Percentiles rank a stretch among this genome's conserved stretches.
Evolutionary conservation across 164 flowering plant species (phyloP).

Genomic region (Vitis labrusca): DNA sequence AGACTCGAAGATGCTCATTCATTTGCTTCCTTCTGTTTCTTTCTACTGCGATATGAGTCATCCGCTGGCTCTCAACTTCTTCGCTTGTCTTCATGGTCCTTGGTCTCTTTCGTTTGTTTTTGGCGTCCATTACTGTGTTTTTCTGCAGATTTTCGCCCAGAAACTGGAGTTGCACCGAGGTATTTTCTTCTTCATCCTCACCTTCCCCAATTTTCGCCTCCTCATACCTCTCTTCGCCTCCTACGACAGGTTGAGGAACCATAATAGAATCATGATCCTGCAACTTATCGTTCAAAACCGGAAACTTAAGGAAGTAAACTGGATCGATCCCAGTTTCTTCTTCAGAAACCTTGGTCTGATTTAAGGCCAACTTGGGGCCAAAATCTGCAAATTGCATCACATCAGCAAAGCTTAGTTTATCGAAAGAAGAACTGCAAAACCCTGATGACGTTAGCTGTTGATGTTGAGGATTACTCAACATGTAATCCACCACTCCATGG

Average conservation of each 20-base stretch:
- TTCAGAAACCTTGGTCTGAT: conserved; percentile 44
- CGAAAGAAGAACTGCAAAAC: conserved; percentile 43
- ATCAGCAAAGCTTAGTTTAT: conserved; percentile 74
- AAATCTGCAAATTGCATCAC: conserved; percentile 96
- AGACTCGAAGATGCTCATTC: conserved; percentile 91
- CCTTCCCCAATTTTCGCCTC: conserved; percentile 4
- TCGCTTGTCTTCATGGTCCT: conserved; percentile 74
- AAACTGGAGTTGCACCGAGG: conserved; percentile 43
- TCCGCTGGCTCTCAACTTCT: conserved; percentile 96
- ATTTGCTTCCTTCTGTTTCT: conserved; percentile 92
- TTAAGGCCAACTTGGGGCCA: conserved; percentile 68
- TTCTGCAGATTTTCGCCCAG: conserved; percentile 36
- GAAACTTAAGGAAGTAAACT: conserved; percentile 83
- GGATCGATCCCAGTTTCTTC: conserved; percentile 67
- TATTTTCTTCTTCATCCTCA: conserved; percentile 40
- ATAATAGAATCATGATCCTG: conserved; percentile 30
- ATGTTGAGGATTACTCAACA: conserved; percentile 37
- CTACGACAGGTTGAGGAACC: conserved; percentile 15
- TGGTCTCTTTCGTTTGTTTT: conserved; percentile 73
- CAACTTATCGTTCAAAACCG: conserved; percentile 65
- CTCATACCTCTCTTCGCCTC: conserved; percentile 20
- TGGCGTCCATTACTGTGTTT: conserved; percentile 22
- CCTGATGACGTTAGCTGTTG: conserved; percentile 21
- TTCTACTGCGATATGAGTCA: conserved; percentile 98
- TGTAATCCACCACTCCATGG: conserved; percentile 49